phyloP scores from a whole-genome alignment of 768 basidiomycete species.

The Lentinula boryana region DNA sequence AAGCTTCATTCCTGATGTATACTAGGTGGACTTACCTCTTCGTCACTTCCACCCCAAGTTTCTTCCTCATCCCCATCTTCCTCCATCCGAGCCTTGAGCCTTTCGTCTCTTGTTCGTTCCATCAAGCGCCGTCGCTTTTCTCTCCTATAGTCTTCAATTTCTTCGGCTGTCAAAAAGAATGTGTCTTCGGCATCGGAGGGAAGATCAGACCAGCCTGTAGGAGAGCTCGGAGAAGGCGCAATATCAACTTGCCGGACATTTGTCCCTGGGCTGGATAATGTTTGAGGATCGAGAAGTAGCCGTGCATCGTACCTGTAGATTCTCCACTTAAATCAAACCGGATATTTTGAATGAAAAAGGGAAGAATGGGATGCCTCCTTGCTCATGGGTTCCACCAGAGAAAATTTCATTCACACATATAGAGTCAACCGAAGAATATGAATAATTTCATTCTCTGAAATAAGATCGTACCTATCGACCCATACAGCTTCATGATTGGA shows the following conservation, averaged over 20 bases:
- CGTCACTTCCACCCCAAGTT: slow-evolving; percentile 63
- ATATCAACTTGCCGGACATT: slow-evolving; percentile 4
- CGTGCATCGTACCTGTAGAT: slow-evolving; percentile 70
- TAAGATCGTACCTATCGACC: slow-evolving; percentile 73
- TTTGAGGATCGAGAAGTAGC: slow-evolving; percentile 56
- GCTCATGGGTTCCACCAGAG: not conserved
- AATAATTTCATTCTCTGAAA: not conserved
- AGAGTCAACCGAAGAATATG: not conserved
- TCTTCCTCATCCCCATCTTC: slow-evolving; percentile 46
- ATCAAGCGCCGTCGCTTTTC: slow-evolving; percentile 63
- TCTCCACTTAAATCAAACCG: slow-evolving; percentile 15
- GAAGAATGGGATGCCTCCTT: not conserved
- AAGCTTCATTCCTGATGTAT: not conserved
- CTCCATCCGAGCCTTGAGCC: slow-evolving; percentile 50
- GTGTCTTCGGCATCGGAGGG: slow-evolving; percentile 84
- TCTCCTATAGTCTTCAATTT: slow-evolving; percentile 58
- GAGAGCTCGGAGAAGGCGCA: slow-evolving; percentile 28
- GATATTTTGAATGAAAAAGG: slow-evolving; percentile 5
- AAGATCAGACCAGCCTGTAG: slow-evolving; percentile 76
- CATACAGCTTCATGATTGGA: slow-evolving; percentile 36
- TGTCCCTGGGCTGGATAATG: slow-evolving; percentile 10
- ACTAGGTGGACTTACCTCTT: slow-evolving; percentile 43
- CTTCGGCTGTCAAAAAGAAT: slow-evolving; percentile 69
- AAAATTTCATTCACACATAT: not conserved
- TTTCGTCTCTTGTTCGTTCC: slow-evolving; percentile 54